phyloP scores from a whole-genome alignment of 2,329 filamentous ascomycete species.

The Fusarium beomiforme region DNA sequence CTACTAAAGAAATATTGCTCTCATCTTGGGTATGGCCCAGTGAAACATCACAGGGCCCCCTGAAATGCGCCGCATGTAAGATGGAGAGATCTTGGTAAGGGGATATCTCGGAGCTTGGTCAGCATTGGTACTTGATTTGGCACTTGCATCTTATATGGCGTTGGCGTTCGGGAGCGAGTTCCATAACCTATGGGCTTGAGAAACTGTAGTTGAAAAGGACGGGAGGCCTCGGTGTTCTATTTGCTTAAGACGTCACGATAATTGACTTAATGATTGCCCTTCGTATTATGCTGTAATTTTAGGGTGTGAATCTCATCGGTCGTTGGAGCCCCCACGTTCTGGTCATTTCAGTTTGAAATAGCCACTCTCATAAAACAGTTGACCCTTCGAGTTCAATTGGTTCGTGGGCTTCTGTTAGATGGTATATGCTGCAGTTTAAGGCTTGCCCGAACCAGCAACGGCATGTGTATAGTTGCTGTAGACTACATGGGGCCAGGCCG shows the following conservation, averaged over 20 bases:
- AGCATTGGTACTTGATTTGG: conserved; percentile 33
- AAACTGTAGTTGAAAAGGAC: background rate
- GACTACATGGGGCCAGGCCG: conserved; percentile 37
- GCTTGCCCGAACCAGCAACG: background rate
- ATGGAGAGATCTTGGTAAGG: conserved; percentile 35
- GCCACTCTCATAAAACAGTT: background rate
- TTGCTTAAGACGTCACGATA: background rate
- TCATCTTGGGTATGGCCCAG: background rate
- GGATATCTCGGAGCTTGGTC: conserved; percentile 43
- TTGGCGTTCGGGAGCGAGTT: conserved; percentile 13
- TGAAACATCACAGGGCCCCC: background rate
- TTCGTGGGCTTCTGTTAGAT: background rate
- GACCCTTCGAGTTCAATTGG: background rate
- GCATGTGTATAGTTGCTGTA: background rate
- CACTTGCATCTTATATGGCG: conserved; percentile 7
- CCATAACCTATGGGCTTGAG: background rate
- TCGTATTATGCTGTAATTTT: background rate
- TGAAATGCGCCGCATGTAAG: conserved; percentile 18
- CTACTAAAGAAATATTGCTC: background rate
- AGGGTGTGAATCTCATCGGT: background rate
- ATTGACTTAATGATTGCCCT: conserved; percentile 17
- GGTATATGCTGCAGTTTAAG: background rate
- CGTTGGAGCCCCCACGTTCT: background rate
- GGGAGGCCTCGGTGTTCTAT: background rate
- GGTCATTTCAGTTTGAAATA: background rate